Evolutionary conservation across 2,329 filamentous ascomycete species (phyloP).

Genomic region (Talaromyces atroroseus): DNA sequence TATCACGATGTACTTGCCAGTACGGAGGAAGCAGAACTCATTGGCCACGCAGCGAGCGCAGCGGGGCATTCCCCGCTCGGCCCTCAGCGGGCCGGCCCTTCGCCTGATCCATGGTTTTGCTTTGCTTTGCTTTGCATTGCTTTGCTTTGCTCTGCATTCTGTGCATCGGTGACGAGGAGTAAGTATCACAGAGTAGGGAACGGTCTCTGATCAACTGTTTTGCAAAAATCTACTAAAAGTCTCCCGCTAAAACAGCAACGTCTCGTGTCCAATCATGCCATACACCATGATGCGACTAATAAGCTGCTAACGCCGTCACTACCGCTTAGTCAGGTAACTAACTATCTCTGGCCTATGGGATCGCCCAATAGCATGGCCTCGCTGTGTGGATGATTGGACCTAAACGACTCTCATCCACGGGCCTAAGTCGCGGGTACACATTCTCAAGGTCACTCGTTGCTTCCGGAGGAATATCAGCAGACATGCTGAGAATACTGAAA

Average conservation of each 20-base stretch:
- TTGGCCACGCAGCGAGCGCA: neutral
- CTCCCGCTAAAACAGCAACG: neutral
- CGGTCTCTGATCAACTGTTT: too few species aligned
- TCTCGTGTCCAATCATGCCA: constrained; percentile 10
- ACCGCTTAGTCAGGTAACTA: neutral
- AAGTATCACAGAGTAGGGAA: too few species aligned
- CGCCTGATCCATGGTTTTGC: constrained; percentile 5
- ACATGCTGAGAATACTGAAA: neutral
- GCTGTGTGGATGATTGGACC: neutral
- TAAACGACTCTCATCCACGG: neutral
- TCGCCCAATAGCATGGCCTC: neutral
- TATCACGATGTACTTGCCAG: neutral
- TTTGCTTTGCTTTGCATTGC: neutral
- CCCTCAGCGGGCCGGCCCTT: constrained; percentile 10
- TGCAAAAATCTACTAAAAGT: neutral
- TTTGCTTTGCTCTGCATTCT: neutral
- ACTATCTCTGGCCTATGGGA: neutral
- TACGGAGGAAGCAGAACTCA: neutral
- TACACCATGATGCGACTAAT: neutral
- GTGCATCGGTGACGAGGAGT: too few species aligned
- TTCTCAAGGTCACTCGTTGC: neutral
- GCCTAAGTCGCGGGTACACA: neutral
- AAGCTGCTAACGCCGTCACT: too few species aligned
- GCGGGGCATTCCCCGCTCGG: constrained; percentile 3
- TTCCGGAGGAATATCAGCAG: neutral